Percentiles rank a stretch among this genome's conserved stretches.
phyloP scores from a whole-genome alignment of 1,284 basidiomycete genomes.

The Hymenochaete sp. region DNA sequence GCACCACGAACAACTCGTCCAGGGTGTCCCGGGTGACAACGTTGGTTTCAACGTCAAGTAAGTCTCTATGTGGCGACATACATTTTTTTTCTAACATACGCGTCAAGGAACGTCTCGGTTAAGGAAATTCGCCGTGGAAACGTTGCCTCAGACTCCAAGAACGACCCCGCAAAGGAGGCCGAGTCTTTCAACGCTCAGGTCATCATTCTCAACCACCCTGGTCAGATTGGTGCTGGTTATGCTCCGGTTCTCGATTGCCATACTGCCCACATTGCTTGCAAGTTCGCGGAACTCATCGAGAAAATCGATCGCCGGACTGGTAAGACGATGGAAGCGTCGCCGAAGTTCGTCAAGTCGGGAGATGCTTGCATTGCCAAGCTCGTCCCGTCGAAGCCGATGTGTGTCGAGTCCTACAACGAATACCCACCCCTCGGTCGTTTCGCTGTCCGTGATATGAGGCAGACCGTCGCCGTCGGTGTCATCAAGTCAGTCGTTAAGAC shows the following conservation, averaged over 20 bases:
- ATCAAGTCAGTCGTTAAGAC: slow-evolving; percentile 95
- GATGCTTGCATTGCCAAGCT: slow-evolving; percentile 98
- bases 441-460: slow-evolving; percentile 96
- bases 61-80: slow-evolving; percentile 23
- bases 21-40: slow-evolving; percentile 98
- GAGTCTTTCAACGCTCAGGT: slow-evolving; percentile 99
- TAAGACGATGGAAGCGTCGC: slow-evolving; percentile 79
- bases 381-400: slow-evolving; percentile 95
- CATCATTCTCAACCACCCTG: slow-evolving; percentile 99
- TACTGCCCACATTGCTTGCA: slow-evolving; percentile 99
- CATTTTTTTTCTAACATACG: slow-evolving; percentile 16
- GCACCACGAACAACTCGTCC: slow-evolving; percentile 98
- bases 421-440: slow-evolving; percentile 99
- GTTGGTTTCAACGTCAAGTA: slow-evolving; percentile 97
- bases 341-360: slow-evolving; percentile 98
- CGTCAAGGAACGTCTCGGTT: slow-evolving; percentile 94
- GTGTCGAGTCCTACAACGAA: slow-evolving; percentile 94
- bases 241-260: slow-evolving; percentile 99
- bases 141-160: slow-evolving; percentile 99
- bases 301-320: slow-evolving; percentile 99
- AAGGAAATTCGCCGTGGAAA: slow-evolving; percentile 99
- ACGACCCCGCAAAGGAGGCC: slow-evolving; percentile 99
- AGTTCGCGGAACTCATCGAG: slow-evolving; percentile 95
- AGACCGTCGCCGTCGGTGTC: slow-evolving; percentile 96
- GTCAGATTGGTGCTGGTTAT: slow-evolving; percentile 98